Evolutionary conservation across 2,329 filamentous ascomycete genomes (phyloP), one percentile per base, ranked within the genome.

Genomic region (Neurospora sp.): DNA sequence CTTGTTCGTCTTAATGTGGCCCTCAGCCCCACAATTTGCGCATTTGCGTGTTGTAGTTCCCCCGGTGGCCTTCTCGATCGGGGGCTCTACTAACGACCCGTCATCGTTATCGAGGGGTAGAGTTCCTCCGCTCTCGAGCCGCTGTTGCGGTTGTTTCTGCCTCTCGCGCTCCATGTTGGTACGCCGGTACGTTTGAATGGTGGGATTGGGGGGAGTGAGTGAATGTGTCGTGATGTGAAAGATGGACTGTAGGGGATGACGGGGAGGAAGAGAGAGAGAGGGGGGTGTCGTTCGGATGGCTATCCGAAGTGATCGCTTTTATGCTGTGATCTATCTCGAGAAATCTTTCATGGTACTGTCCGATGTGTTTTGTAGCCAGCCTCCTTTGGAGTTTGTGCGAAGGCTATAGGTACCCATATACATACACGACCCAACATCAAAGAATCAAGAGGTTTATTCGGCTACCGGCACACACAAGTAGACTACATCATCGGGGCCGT

Each of bases 1-100:
- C 84, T 97, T 97, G 84, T 98, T 98, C 67, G 95, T 98, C 82
- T 97, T 97, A 84, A 99, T 99, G 78, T 99, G 96, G 39, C 96
- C 96, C 69, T 97, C 91, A 80, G 96, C 92, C 68, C 96, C 96
- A 82, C 96, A 99, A 80, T 97, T 98, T 74, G 96, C 96, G 82
- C 96, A 99, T 83, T 98, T 98, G 76, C 96, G 87, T 40, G 91
- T 90, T 40, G 91, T 90, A 70, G 93, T 96, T 72, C 90, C 89
- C 72, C 90, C 89, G 67, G 82, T 86, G 71, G 85, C 82, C 77
- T 88, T 87, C 77, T 85, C 86, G 67, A 80, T 76, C 39, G 80
- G 77, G 36, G 80, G 78, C 71, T 85, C 85, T 28, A 86, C 85
- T 28, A 86, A 86, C 38, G 86, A 87, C 67, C 79, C 83, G 42